Evolutionary conservation across 2,329 filamentous ascomycete genomes (phyloP).

Genomic region (Botrytis pseudocinerea): DNA sequence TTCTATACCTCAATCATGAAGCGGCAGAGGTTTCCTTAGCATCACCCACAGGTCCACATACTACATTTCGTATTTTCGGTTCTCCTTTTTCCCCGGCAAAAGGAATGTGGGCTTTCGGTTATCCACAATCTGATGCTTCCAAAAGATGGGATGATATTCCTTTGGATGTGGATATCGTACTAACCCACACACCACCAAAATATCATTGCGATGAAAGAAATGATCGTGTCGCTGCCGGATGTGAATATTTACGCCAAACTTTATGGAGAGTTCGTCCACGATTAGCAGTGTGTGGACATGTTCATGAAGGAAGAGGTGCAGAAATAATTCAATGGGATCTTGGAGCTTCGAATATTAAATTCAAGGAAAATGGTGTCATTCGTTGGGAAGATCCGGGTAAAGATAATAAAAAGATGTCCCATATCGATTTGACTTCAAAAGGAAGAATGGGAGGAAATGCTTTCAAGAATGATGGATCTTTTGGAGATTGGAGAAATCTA

Average conservation of each 20-base stretch:
- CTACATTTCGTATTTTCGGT: constrained; percentile 67
- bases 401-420: constrained; percentile 58
- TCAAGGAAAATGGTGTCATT: constrained; percentile 47
- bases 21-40: constrained; percentile 55
- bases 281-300: constrained; percentile 70
- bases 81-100: constrained; percentile 64
- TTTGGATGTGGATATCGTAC: constrained; percentile 61
- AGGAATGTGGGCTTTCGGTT: constrained; percentile 68
- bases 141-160: constrained; percentile 63
- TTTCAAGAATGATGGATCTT: constrained; percentile 50
- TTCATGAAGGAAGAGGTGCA: constrained; percentile 67
- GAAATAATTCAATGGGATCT: constrained; percentile 63
- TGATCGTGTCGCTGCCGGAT: constrained; percentile 52
- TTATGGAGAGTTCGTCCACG: constrained; percentile 63
- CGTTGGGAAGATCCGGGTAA: constrained; percentile 61
- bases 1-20: constrained; percentile 66
- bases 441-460: constrained; percentile 38
- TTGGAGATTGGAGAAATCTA: constrained; percentile 13
- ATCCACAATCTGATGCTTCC: constrained; percentile 46
- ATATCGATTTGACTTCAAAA: constrained; percentile 60
- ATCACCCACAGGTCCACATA: constrained; percentile 55
- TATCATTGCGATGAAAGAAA: constrained; percentile 57
- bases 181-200: constrained; percentile 69
- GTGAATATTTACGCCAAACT: constrained; percentile 56
- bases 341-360: constrained; percentile 43